Conservation (phyloP, 1,284 basidiomycete species). For the Phylloporus gajari region DNA sequence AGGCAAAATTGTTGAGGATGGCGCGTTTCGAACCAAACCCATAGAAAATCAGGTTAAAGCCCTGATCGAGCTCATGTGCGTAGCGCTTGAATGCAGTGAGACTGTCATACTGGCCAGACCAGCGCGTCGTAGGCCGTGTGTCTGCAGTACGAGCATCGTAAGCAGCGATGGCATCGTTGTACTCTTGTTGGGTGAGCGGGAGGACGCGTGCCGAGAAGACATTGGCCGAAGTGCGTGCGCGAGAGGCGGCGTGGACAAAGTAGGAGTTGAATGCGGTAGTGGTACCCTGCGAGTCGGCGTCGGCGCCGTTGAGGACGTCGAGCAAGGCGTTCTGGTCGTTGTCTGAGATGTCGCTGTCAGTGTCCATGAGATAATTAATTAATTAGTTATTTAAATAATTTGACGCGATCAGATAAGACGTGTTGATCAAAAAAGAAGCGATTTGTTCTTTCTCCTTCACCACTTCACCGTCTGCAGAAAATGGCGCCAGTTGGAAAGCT, state of each 20-base stretch:
- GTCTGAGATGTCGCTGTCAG: constrained; percentile 41
- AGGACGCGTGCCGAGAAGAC: constrained; percentile 79
- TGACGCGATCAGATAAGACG: constrained; percentile 46
- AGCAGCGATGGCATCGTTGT: constrained; percentile 59
- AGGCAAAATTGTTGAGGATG: constrained; percentile 79
- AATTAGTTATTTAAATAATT: constrained; percentile 32
- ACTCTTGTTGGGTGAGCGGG: constrained; percentile 73
- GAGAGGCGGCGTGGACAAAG: constrained; percentile 73
- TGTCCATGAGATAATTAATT: constrained; percentile 35
- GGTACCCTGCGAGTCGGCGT: constrained; percentile 6
- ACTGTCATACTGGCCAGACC: constrained; percentile 43
- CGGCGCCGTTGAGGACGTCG: constrained; percentile 24
- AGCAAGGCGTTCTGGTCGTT: constrained; percentile 32
- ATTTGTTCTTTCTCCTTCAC: constrained; percentile 17
- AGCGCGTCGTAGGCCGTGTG: constrained; percentile 42
- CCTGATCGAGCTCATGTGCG: constrained; percentile 76
- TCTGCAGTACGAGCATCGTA: constrained; percentile 41
- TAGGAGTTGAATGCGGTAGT: constrained; percentile 83
- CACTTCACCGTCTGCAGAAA: constrained; percentile 39
- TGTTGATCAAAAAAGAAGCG: constrained; percentile 38
- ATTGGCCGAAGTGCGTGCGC: constrained; percentile 77
- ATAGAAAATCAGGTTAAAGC: constrained; percentile 88
- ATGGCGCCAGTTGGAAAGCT: constrained; percentile 71
- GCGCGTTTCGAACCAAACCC: constrained; percentile 88
- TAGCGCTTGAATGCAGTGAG: constrained; percentile 69